Evolutionary conservation across 768 basidiomycete genomes (phyloP).

Genomic region (Russula sp.): DNA sequence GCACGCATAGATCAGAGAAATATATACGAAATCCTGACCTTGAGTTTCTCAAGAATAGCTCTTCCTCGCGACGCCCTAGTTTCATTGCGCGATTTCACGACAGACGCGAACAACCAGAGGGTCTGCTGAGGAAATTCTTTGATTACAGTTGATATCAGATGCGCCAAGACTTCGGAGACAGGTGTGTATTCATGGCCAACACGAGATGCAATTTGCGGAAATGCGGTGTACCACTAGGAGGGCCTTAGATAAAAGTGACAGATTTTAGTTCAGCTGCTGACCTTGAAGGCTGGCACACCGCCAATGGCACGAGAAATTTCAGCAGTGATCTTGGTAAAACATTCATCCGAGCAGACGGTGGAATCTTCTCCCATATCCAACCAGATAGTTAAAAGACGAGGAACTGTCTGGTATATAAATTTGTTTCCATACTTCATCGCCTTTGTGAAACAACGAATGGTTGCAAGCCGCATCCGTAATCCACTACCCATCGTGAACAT

Average conservation of each 20-base stretch:
- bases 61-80: slow-evolving; percentile 55
- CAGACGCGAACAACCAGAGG: slow-evolving; percentile 87
- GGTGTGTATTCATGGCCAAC: slow-evolving; percentile 65
- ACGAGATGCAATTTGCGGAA: slow-evolving; percentile 94
- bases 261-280: slow-evolving; percentile 25
- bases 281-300: slow-evolving; percentile 75
- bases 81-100: slow-evolving; percentile 72
- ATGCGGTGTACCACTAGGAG: slow-evolving; percentile 86
- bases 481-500: slow-evolving; percentile 36
- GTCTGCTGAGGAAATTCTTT: slow-evolving; percentile 82
- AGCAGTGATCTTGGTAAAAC: slow-evolving; percentile 50
- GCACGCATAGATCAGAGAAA: neutral
- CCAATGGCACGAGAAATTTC: slow-evolving; percentile 48
- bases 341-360: slow-evolving; percentile 26
- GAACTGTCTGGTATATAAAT: slow-evolving; percentile 93
- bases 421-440: slow-evolving; percentile 83
- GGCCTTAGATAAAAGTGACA: neutral
- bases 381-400: slow-evolving; percentile 91
- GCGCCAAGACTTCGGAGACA: slow-evolving; percentile 53
- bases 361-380: slow-evolving; percentile 74
- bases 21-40: slow-evolving; percentile 33
- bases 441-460: slow-evolving; percentile 57
- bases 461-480: slow-evolving; percentile 55
- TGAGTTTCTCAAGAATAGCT: slow-evolving; percentile 47
- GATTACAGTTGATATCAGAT: slow-evolving; percentile 69